Conservation (phyloP, 1,284 basidiomycete genomes). For the Cutaneotrichosporon curvatum region DNA sequence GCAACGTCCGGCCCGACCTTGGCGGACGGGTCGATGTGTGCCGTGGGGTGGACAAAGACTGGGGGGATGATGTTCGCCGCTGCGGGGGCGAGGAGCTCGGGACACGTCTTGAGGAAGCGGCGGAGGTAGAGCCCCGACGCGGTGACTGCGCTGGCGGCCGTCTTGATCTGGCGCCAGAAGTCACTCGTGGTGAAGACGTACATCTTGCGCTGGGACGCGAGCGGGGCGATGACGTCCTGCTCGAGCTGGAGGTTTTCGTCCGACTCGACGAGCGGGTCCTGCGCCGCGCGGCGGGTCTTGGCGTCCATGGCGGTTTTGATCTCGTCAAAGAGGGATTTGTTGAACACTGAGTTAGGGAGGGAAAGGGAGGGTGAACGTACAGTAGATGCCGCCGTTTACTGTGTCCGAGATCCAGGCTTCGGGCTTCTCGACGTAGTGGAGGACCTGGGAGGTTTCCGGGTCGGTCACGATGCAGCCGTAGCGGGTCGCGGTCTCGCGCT, state of each 20-base stretch:
- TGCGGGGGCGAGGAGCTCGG: slow-evolving; percentile 33
- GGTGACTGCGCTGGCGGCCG: slow-evolving; percentile 50
- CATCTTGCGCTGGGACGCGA: slow-evolving; percentile 48
- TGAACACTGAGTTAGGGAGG: slow-evolving; percentile 41
- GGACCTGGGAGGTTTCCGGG: slow-evolving; percentile 39
- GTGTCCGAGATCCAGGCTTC: slow-evolving; percentile 50
- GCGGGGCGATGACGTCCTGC: slow-evolving; percentile 51
- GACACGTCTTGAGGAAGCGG: slow-evolving; percentile 33
- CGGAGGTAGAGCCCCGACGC: slow-evolving; percentile 49
- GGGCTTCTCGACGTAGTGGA: slow-evolving; percentile 52
- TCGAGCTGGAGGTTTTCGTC: slow-evolving; percentile 51
- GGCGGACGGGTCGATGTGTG: slow-evolving; percentile 45
- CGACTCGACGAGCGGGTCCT: slow-evolving; percentile 44
- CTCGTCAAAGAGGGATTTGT: slow-evolving; percentile 50
- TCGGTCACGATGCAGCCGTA: slow-evolving; percentile 51
- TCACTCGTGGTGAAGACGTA: slow-evolving; percentile 49
- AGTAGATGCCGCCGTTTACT: slow-evolving; percentile 49
- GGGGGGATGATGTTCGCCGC: slow-evolving; percentile 46
- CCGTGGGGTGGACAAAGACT: slow-evolving; percentile 48
- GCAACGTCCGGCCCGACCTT: slow-evolving; percentile 51
- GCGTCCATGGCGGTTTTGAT: slow-evolving; percentile 51
- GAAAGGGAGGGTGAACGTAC: slow-evolving; percentile 23
- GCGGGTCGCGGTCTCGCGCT: slow-evolving; percentile 47
- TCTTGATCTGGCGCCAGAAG: slow-evolving; percentile 53
- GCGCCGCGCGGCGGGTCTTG: slow-evolving; percentile 47